Evolutionary conservation across 352 stramenopile genomes (phyloP), one percentile per base, ranked within the genome.

Genomic region (Phytophthora ohioensis): DNA sequence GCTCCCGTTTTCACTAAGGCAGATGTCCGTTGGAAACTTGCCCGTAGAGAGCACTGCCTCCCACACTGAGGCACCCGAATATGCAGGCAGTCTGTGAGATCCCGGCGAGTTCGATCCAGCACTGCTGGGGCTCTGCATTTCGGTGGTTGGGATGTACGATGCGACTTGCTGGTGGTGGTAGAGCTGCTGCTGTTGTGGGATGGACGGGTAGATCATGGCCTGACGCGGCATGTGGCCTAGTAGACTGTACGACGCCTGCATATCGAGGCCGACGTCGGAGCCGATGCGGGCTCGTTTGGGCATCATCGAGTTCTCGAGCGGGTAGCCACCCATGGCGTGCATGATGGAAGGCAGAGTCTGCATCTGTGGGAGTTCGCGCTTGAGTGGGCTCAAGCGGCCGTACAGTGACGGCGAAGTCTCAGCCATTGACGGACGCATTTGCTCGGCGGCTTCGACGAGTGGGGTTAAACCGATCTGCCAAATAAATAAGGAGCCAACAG

Each of bases 21-120:
- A 87, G 21, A 92, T 67, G 15, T 91, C 84, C 2, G 71, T 67
- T 0, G 87, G 87, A 51, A 94, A 92, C 53, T 82, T 80, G 63
- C 80, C 83, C 9, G 75, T 88, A 2, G 59, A 31, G 30, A 92
- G 67, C 21, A 94, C 87, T 3, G 76, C 78, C 21, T 92, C 81
- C 87, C 87, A 94, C 36, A 94, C 82, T 36, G 79, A 83, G 45
- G 78, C 54, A 42, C 62, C 21, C 9, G 67, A 57, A 27, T 65
- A 61, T 34, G 43, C 0, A 36, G 57, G 15, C 38, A 58, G 36
- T 69, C 47, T 45, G 31, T 10, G 36, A 17, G 53, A 46, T 35
- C 27, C 15, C 11, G 53, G 39, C n/a, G 73, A 76, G 36, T 54
- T 67, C 6, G 47, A 70, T 35, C 67, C 45, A 2, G 57, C 21